phyloP scores from a whole-genome alignment of 306 rosid species.

The Prosopis cineraria region DNA sequence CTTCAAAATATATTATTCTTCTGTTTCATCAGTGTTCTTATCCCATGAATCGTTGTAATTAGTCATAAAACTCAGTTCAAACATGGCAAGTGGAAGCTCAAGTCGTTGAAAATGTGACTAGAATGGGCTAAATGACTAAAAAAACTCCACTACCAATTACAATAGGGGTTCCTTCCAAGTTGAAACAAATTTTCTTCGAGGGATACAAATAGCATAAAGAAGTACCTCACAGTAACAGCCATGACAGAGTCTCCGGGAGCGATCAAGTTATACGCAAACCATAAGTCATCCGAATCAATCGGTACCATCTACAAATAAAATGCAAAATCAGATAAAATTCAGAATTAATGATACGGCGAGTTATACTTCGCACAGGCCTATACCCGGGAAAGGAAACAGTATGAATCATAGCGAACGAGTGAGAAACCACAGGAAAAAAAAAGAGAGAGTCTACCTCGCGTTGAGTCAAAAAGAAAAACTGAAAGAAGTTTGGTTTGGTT shows the following conservation, averaged over 20 bases:
- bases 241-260: slow-evolving; percentile 83
- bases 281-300: slow-evolving; percentile 86
- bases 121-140: background rate
- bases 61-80: background rate
- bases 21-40: too few species aligned
- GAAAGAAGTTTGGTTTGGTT: background rate
- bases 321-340: background rate
- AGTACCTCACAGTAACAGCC: slow-evolving; percentile 89
- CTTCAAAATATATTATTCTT: too few species aligned
- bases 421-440: background rate
- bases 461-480: background rate
- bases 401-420: background rate
- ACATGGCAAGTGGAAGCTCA: background rate
- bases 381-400: background rate
- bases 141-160: background rate
- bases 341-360: background rate
- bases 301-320: slow-evolving; percentile 77
- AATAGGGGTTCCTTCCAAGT: background rate
- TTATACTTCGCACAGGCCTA: background rate
- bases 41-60: background rate
- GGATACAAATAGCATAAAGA: background rate
- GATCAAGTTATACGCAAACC: slow-evolving; percentile 87
- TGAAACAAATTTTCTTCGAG: background rate
- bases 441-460: background rate
- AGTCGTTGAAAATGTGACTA: background rate